Evolutionary conservation across 2,329 filamentous ascomycete species (phyloP), one percentile per base, ranked within the genome.

Genomic region (Cadophora malorum): DNA sequence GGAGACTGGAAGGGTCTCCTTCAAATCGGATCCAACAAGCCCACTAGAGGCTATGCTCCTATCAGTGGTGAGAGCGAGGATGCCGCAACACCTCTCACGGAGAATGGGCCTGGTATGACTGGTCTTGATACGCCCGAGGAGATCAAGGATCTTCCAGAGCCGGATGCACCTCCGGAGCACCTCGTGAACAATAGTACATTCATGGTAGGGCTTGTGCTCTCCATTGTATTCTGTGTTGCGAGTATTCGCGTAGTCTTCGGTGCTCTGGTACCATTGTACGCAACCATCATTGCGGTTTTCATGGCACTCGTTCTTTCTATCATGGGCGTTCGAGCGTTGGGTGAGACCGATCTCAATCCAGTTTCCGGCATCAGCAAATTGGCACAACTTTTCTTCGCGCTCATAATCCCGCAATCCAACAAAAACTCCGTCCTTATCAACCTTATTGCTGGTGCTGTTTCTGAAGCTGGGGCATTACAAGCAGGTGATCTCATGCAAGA

Each of bases 401-500:
- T 97, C 61, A 92, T 96, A 49, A 94, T 96, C 1, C 94, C 96
- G 0, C 84, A 91, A 65, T 88, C 89, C 0, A 89, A 93, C 75
- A 91, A 91, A 74, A 94, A 94, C 50, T 93, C 93, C 14, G 90
- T 99, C n/a, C 85, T 97, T 66, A 97, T 97, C 77, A 99, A 99
- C 77, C 86, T 99, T 1, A 89, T 99, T 7, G 96, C 95, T 0
- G 96, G 96, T 9, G 96, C 96, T 0, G 90, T 99, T 35, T 91
- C 88, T 12, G 91, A 94, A 79, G 89, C 90, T 4, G 91, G 96
- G 5, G 96, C 96, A 3, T 83, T 98, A 4, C 96, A 99, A 82
- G 95, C 96, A 2, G 96, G 96, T 9, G 96, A 99, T 79, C 88
- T 99, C 65, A 92, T 99, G 86, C 96, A 99, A 78, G 96, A 99